A percentile compares a stretch with the other conserved stretches of the same genome.
These are phyloP conservation scores for Fusarium nelsonii DNA, from an alignment of 2,329 filamentous ascomycete species.

Conservation along the genomic window DNA sequence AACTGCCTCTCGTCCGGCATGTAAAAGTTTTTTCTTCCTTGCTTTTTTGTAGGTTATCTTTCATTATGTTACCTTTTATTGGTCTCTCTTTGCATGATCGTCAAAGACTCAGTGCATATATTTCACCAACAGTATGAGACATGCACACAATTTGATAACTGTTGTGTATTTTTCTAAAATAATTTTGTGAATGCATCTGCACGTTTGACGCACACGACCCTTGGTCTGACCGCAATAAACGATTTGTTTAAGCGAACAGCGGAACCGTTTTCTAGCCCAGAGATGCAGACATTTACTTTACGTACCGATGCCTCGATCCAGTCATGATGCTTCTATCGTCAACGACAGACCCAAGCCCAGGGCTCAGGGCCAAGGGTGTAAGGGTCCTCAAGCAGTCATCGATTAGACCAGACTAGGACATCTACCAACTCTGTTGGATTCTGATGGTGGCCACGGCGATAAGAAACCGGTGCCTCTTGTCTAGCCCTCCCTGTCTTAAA, in stretches of 20 bases:
- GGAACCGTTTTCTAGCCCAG: conserved; percentile 33
- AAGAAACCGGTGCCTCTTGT: conserved; percentile 50
- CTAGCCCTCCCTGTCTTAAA: conserved; percentile 36
- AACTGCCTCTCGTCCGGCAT: conserved; percentile 26
- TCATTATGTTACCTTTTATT: conserved; percentile 10
- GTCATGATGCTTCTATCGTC: conserved; percentile 5
- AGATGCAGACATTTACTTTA: conserved; percentile 8
- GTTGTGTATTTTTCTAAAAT: conserved; percentile 6
- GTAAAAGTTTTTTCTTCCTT: conserved; percentile 28
- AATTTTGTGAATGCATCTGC: conserved; percentile 10
- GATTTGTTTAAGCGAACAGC: conserved; percentile 36
- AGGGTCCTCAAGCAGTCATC: conserved; percentile 33
- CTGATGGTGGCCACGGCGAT: conserved; percentile 48
- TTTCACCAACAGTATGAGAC: not conserved
- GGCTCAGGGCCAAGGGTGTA: conserved; percentile 16
- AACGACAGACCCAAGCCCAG: not conserved
- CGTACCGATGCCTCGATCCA: conserved; percentile 11
- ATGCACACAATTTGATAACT: conserved; percentile 2
- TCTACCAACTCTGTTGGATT: conserved; percentile 29
- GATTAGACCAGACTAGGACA: conserved; percentile 29
- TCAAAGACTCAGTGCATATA: not conserved
- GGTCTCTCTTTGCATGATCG: conserved; percentile 17
- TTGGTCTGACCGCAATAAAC: conserved; percentile 31
- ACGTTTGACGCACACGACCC: conserved; percentile 33
- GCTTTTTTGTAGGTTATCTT: conserved; percentile 25